Base-by-base conservation (phyloP, 176 grass and related monocot species). In the Triticum turgidum region DNA sequence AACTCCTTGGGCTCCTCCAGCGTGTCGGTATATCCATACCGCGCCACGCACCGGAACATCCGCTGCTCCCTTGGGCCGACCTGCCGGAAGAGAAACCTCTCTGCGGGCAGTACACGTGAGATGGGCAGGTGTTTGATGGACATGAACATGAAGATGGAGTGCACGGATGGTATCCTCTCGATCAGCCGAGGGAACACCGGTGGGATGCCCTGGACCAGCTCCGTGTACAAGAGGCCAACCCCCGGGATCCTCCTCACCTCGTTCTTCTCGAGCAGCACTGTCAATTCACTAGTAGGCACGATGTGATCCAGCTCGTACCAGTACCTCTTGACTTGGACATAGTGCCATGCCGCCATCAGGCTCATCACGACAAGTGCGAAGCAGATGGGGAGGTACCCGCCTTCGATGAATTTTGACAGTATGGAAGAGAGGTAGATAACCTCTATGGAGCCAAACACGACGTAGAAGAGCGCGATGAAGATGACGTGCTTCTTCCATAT, bases 91-190 rank as follows among this genome's bases (percentile, higher is more conserved):
- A 89, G 61, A 78, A 96, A 96, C 20, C 91, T 5, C 84, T 93
- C 94, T 0, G 77, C 63, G 0, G 87, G 22, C 12, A 12, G 32
- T 3, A 93, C 91, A n/a, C 78, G 90, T n/a, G 88, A 87, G 38
- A 93, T 73, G 0, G 89, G 91, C 41, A 96, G 76, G 73, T 91
- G 83, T 82, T 96, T 96, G 59, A 96, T 92, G 1, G 94, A 96
- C 27, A 96, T 82, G 69, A 96, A 88, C 10, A 90, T 32, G 24
- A 96, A 75, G 71, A 96, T 3, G 21, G 87, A 64, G 78, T 96
- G 94, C 6, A 96, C 78, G 8, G 89, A 92, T 0, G 89, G 91
- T 35, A 96, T 84, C 27, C 91, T 93, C 34, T 38, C 63, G 65
- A 96, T 66, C 12, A 96, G 0, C 52, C 52, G 17, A 58, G 52